phyloP scores from a whole-genome alignment of 768 basidiomycete species.

The Rhizopogon sp. region DNA sequence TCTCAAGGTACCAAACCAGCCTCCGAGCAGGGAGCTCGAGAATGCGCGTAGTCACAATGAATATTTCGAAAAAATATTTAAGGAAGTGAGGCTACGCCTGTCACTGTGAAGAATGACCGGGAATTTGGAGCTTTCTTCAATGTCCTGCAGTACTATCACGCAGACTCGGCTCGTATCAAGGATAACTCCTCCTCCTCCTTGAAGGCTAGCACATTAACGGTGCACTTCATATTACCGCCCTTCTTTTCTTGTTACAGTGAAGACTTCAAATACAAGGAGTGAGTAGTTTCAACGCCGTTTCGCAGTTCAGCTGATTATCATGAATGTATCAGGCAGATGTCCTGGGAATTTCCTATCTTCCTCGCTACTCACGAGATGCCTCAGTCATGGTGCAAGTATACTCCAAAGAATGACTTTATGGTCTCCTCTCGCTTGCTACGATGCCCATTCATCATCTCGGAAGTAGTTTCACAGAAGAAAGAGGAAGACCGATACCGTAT shows the following conservation, averaged over 20 bases:
- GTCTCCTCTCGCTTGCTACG: not conserved
- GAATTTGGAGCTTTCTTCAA: constrained; percentile 2
- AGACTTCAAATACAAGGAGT: not conserved
- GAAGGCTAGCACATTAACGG: not conserved
- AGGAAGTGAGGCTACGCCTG: too few species aligned
- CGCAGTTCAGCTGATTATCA: not conserved
- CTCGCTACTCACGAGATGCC: not conserved
- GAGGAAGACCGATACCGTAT: not conserved
- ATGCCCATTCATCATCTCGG: not conserved
- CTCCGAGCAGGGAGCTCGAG: too few species aligned
- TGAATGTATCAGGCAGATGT: not conserved
- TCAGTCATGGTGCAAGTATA: not conserved
- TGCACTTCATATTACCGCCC: not conserved
- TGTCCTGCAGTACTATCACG: not conserved
- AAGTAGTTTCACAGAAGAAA: not conserved
- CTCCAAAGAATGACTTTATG: not conserved
- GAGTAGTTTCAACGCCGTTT: not conserved
- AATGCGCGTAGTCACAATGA: too few species aligned
- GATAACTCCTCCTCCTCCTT: not conserved
- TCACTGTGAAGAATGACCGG: not conserved
- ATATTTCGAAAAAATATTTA: too few species aligned
- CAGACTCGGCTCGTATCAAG: not conserved
- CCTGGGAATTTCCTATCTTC: constrained; percentile 2
- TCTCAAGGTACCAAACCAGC: too few species aligned
- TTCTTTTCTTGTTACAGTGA: not conserved